phyloP scores from a whole-genome alignment of 805 yeast species.

The Jamesozyma gamospora region DNA sequence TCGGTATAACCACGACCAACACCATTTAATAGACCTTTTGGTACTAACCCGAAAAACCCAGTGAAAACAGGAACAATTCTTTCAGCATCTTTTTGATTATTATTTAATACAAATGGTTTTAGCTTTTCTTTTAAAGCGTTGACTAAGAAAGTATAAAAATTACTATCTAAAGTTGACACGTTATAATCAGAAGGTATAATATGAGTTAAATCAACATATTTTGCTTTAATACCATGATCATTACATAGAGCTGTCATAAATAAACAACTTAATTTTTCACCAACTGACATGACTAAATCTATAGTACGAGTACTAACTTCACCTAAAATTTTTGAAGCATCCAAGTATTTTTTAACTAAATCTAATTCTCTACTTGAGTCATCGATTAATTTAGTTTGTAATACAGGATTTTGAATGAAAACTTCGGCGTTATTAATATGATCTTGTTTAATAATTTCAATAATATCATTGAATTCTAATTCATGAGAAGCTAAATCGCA shows the following conservation, averaged over 20 bases:
- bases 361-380: slow-evolving; percentile 59
- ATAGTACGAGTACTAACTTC: slow-evolving; percentile 83
- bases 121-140: slow-evolving; percentile 43
- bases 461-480: slow-evolving; percentile 45
- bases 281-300: slow-evolving; percentile 85
- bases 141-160: slow-evolving; percentile 50
- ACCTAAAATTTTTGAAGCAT: slow-evolving; percentile 85
- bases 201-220: slow-evolving; percentile 67
- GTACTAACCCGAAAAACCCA: slow-evolving; percentile 92
- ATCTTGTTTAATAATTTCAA: slow-evolving; percentile 65
- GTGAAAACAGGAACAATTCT: slow-evolving; percentile 77
- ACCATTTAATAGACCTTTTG: slow-evolving; percentile 85
- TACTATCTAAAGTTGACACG: slow-evolving; percentile 51
- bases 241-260: slow-evolving; percentile 80
- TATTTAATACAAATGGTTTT: slow-evolving; percentile 26
- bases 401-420: slow-evolving; percentile 35
- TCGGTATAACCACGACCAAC: slow-evolving; percentile 98
- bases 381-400: slow-evolving; percentile 44
- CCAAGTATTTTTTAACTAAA: slow-evolving; percentile 56
- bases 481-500: slow-evolving; percentile 66
- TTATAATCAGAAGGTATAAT: slow-evolving; percentile 55
- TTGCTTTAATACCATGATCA: slow-evolving; percentile 70
- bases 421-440: slow-evolving; percentile 64
- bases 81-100: slow-evolving; percentile 16
- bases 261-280: slow-evolving; percentile 85